These are phyloP conservation scores for Alternaria sp. DNA, from an alignment of 2,329 filamentous ascomycete species.

Conservation along the genomic window DNA sequence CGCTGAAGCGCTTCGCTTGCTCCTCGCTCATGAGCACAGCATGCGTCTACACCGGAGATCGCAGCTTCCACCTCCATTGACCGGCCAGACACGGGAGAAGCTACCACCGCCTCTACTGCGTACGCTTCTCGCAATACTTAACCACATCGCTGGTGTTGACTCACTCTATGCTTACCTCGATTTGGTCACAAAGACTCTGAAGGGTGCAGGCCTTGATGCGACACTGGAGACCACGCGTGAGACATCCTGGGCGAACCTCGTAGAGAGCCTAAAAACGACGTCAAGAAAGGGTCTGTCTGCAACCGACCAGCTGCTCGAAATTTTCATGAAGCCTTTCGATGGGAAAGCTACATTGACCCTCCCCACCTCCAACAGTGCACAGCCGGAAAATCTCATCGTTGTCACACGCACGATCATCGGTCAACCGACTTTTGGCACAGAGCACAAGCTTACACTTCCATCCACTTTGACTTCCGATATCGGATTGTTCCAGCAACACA, in stretches of 20 bases:
- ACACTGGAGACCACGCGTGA: constrained; percentile 38
- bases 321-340: constrained; percentile 42
- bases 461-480: constrained; percentile 39
- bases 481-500: constrained; percentile 40
- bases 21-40: constrained; percentile 81
- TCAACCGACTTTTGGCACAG: constrained; percentile 46
- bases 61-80: constrained; percentile 67
- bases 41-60: constrained; percentile 76
- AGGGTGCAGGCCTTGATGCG: constrained; percentile 42
- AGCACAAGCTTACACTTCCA: constrained; percentile 46
- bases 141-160: constrained; percentile 56
- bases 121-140: constrained; percentile 64
- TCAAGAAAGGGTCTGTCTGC: constrained; percentile 39
- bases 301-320: constrained; percentile 42
- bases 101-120: constrained; percentile 67
- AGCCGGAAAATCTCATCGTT: constrained; percentile 36
- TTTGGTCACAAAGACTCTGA: constrained; percentile 28
- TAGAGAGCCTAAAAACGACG: constrained; percentile 39
- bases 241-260: constrained; percentile 39
- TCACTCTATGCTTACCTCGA: constrained; percentile 49
- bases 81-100: constrained; percentile 58
- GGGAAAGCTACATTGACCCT: constrained; percentile 41
- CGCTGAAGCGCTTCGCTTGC: constrained; percentile 73
- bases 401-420: constrained; percentile 46
- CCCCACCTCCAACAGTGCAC: constrained; percentile 29